Conservation (phyloP, 371 early-diverging fungal genomes). For the Lichtheimia corymbifera region DNA sequence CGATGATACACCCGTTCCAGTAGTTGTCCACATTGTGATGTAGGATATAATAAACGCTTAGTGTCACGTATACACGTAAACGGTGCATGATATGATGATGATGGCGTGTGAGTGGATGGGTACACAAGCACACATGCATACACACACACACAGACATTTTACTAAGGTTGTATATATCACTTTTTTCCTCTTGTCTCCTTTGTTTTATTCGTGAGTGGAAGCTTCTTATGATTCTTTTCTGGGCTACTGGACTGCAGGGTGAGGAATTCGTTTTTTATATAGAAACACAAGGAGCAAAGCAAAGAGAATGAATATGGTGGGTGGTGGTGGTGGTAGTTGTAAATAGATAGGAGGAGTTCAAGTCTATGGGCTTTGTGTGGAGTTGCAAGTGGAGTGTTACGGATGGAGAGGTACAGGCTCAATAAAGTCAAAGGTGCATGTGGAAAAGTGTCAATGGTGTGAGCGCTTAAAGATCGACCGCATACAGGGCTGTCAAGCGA, state of each 20-base stretch:
- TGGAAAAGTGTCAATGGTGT: too few relatives aligned
- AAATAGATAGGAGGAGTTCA: background rate
- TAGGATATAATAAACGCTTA: background rate
- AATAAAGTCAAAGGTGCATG: too few relatives aligned
- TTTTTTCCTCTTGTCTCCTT: too few relatives aligned
- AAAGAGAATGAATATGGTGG: background rate
- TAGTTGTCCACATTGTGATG: conserved; percentile 7
- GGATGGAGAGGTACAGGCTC: too few relatives aligned
- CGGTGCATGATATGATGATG: too few relatives aligned
- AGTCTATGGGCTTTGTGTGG: too few relatives aligned
- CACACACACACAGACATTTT: too few relatives aligned
- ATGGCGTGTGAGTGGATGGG: too few relatives aligned
- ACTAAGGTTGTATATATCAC: too few relatives aligned
- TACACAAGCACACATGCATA: too few relatives aligned
- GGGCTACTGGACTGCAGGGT: background rate
- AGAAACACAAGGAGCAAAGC: background rate
- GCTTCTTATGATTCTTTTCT: background rate
- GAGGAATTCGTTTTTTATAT: conserved; percentile 1
- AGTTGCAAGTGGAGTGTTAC: too few relatives aligned
- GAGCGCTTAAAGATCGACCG: background rate
- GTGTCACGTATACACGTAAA: background rate
- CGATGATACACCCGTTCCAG: conserved; percentile 1
- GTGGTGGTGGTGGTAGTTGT: background rate
- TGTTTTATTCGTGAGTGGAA: background rate
- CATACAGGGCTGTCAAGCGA: background rate